Evolutionary conservation across 2,329 filamentous ascomycete species (phyloP).

Genomic region (Fusarium tupiense): DNA sequence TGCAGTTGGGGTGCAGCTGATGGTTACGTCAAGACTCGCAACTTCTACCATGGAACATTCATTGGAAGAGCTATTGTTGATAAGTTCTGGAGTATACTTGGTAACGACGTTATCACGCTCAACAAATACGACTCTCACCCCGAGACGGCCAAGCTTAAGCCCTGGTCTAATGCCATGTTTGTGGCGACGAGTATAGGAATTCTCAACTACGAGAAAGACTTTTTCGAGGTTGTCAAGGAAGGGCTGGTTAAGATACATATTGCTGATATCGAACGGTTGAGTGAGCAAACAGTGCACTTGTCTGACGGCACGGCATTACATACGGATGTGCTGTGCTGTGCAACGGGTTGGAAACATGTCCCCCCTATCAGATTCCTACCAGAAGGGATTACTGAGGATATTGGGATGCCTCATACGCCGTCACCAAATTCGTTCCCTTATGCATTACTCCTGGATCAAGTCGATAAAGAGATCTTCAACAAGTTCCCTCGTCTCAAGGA

Average conservation of each 20-base stretch:
- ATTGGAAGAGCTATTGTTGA: slow-evolving; percentile 60
- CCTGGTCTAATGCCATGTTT: slow-evolving; percentile 56
- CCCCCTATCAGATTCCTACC: slow-evolving; percentile 55
- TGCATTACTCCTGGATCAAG: slow-evolving; percentile 48
- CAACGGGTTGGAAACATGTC: slow-evolving; percentile 60
- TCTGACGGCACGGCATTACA: slow-evolving; percentile 52
- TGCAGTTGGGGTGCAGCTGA: slow-evolving; percentile 70
- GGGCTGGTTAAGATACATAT: slow-evolving; percentile 59
- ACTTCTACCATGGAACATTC: slow-evolving; percentile 61
- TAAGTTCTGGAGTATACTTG: slow-evolving; percentile 55
- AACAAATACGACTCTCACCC: slow-evolving; percentile 58
- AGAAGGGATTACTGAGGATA: slow-evolving; percentile 54
- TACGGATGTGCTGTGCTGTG: slow-evolving; percentile 59
- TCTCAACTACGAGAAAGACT: slow-evolving; percentile 60
- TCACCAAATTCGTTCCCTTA: slow-evolving; percentile 45
- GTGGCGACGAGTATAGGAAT: slow-evolving; percentile 62
- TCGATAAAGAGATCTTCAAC: slow-evolving; percentile 63
- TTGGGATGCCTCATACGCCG: slow-evolving; percentile 58
- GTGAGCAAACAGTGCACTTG: slow-evolving; percentile 52
- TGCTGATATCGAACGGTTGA: slow-evolving; percentile 56
- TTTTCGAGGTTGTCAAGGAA: slow-evolving; percentile 60
- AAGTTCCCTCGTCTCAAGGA: slow-evolving; percentile 63
- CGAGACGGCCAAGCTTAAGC: slow-evolving; percentile 52
- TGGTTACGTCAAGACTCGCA: slow-evolving; percentile 58
- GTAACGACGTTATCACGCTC: slow-evolving; percentile 55